A percentile compares a stretch with the other conserved stretches of the same genome.
Evolutionary conservation across 2,329 filamentous ascomycete genomes (phyloP).

Genomic region (Didymella pinodella): DNA sequence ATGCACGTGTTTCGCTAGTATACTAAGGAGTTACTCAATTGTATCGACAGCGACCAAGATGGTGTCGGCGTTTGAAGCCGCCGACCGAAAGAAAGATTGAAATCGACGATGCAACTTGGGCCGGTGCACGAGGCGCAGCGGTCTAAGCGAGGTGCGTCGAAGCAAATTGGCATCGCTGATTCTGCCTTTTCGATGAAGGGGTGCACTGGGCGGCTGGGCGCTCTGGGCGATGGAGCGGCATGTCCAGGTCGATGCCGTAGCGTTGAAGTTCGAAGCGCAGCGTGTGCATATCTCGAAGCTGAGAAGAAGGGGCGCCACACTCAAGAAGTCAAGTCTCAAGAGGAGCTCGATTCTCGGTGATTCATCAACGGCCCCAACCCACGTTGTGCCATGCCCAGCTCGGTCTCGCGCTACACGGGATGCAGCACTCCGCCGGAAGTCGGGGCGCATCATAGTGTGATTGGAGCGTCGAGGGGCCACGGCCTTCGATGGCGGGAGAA

Average conservation of each 20-base stretch:
- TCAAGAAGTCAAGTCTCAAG: neutral
- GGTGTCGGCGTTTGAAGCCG: neutral
- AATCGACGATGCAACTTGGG: constrained; percentile 18
- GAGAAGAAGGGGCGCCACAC: neutral
- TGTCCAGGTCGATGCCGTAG: constrained; percentile 5
- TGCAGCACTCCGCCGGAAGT: constrained; percentile 12
- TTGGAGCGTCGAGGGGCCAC: constrained; percentile 8
- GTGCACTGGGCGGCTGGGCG: constrained; percentile 21
- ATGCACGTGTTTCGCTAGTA: neutral
- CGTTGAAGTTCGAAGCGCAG: neutral
- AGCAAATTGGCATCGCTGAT: constrained; percentile 23
- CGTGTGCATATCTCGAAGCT: neutral
- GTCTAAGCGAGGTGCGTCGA: constrained; percentile 19
- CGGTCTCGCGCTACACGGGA: constrained; percentile 1
- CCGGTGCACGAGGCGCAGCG: constrained; percentile 17
- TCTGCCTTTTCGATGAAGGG: constrained; percentile 21
- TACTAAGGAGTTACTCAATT: neutral
- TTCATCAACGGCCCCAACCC: neutral
- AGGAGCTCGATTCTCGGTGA: neutral
- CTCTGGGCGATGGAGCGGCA: constrained; percentile 8
- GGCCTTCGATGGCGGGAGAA: constrained; percentile 18
- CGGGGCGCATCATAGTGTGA: constrained; percentile 13
- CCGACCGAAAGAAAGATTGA: neutral
- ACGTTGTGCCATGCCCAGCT: constrained; percentile 14
- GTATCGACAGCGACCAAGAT: neutral